These are phyloP conservation scores for Suhomyces yuchorum DNA, from an alignment of 1,139 yeast genomes.

Conservation along the genomic window DNA sequence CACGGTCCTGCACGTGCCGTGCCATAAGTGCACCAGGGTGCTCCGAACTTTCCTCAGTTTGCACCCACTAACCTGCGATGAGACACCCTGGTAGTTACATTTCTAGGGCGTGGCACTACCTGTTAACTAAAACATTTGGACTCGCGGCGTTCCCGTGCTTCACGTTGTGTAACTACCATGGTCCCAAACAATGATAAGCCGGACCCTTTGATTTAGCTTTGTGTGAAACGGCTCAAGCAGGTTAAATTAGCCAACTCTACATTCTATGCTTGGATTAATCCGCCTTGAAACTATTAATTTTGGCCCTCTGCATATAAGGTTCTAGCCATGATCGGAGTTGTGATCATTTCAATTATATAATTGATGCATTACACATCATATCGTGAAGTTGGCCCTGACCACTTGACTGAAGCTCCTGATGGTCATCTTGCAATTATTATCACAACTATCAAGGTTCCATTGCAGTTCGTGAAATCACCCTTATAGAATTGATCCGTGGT, in stretches of 20 bases:
- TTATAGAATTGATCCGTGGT: not conserved
- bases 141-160: not conserved
- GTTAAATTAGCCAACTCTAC: not conserved
- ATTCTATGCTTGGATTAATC: not conserved
- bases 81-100: conserved; percentile 2
- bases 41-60: not conserved
- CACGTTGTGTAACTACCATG: not conserved
- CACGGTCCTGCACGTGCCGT: not conserved
- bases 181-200: not conserved
- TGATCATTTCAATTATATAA: too few relatives aligned
- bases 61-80: not conserved
- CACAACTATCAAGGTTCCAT: too few relatives aligned
- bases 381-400: too few relatives aligned
- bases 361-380: too few relatives aligned
- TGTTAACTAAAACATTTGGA: not conserved
- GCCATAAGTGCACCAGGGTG: not conserved
- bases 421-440: too few relatives aligned
- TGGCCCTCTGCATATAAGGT: too few relatives aligned
- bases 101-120: not conserved
- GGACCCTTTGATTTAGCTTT: not conserved
- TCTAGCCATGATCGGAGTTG: too few relatives aligned
- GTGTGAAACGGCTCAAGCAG: not conserved
- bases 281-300: too few relatives aligned
- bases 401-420: too few relatives aligned
- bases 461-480: too few relatives aligned